Base-by-base conservation (phyloP, 306 rosid genomes). In the Acacia confusa region DNA sequence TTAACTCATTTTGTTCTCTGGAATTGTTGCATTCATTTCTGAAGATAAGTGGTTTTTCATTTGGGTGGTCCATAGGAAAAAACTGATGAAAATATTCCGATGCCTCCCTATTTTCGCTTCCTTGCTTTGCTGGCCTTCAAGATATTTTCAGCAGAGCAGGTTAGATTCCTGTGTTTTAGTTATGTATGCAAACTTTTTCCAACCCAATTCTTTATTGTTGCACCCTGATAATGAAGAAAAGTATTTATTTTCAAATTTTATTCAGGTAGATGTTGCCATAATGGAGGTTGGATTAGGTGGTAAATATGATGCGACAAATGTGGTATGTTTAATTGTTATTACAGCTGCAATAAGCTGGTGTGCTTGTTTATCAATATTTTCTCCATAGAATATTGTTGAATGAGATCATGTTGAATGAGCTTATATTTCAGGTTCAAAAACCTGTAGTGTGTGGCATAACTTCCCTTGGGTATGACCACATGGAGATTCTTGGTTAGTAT, bases 201-300 rank as follows among this genome's bases (percentile, higher is more conserved):
- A 72, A 64, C 27, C 61, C 6, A 72, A 71, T 79, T 25, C 67
- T 65, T 63, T 7, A 48, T 47, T 28, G 53, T 71, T 64, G 53
- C 74, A n/a, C 8, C 38, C 57, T 48, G 63, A 52, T 38, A 78
- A 43, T 30, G 22, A 69, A 70, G 72, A 74, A 32, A 60, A 50
- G 3, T 60, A 24, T 27, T 71, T 63, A 14, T 28, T 30, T 52
- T 77, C 48, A 72, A 55, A 43, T 71, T 47, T 74, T 77, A 58
- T 84, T 83, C 88, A 95, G 97, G 99, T 95, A 47, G 98, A 95
- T 83, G 98, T 93, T 87, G 94, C 92, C 80, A 89, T 95, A 79
- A 72, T 93, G 90, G 99, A 95, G 87, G 99, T 95, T 81, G 99
- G 99, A 34, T 90, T 95, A 81, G 99, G 99, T 43, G 99, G 99